phyloP scores from a whole-genome alignment of 2,329 filamentous ascomycete species.

The Neopestalotiopsis rosae region DNA sequence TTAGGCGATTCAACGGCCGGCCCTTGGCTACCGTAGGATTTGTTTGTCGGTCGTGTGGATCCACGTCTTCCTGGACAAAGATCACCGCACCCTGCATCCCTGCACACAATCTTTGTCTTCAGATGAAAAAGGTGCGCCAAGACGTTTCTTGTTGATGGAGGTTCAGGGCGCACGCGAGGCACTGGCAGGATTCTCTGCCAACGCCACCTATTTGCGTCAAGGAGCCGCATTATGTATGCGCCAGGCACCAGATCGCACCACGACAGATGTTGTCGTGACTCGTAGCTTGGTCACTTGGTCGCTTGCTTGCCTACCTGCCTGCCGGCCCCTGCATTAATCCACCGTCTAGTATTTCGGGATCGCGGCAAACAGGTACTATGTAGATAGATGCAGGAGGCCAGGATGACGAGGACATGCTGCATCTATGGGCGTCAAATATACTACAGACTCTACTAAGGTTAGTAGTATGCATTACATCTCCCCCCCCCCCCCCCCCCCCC shows the following conservation, averaged over 20 bases:
- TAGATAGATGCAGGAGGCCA: too few species aligned
- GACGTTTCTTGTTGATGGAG: conserved; percentile 15
- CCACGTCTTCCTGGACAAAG: conserved; percentile 7
- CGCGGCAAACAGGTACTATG: neutral
- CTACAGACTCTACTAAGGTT: neutral
- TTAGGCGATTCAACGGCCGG: neutral
- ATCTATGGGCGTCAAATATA: too few species aligned
- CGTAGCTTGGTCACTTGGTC: too few species aligned
- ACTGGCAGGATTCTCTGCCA: neutral
- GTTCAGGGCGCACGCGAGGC: too few species aligned
- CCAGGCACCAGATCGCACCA: neutral
- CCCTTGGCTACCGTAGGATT: neutral
- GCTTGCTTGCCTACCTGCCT: neutral
- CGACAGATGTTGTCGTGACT: neutral
- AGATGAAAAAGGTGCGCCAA: conserved; percentile 18
- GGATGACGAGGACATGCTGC: too few species aligned
- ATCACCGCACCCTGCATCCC: conserved; percentile 1
- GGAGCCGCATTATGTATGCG: neutral
- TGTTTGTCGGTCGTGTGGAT: conserved; percentile 1
- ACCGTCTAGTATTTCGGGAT: neutral
- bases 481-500: neutral
- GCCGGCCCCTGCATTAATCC: neutral
- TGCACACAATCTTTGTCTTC: conserved; percentile 1
- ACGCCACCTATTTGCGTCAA: neutral
- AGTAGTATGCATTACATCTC: neutral